Evolutionary conservation across 805 yeast species (phyloP), one percentile per base, ranked within the genome.

Genomic region (Helenozyma rhizophorensis): DNA sequence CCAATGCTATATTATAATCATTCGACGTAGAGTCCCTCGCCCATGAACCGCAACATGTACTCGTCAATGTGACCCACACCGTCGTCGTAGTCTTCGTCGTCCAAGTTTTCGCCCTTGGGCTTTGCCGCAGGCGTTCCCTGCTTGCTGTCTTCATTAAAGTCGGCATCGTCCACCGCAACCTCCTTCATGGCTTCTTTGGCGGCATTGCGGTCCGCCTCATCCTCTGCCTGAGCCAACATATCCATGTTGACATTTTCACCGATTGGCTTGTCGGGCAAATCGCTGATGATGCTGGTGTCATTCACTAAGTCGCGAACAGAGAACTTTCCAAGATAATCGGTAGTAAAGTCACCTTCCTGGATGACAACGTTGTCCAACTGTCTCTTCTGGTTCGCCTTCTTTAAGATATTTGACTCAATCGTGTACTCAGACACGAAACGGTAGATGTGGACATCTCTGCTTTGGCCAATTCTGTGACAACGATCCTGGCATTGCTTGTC

Each of bases 401-500:
- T 79, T 60, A 93, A 72, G 45, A 93, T 93, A 60, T 93, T 93
- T 16, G 95, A 85, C 59, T 93, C 99, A 40, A 93, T 93, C 3
- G 98, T 93, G 62, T 76, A 87, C 62, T 93, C 98, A 17, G 95
- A 84, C 16, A 93, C 97, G 59, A 93, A 83, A 40, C 99, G 70
- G 65, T 94, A 93, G 36, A 93, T 93, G 58, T 93, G 98, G 22
- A 93, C 99, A 55, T 93, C 98, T 51, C 98, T 73, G 12, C 95
- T 87, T 58, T 93, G 99, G 6, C 99, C 99, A 56, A 93, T 93
- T 68, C 99, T 82, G 58, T 93, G 99, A 62, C 97, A 93, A 58
- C 99, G 80, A 62, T 93, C 99, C 60, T 93, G 98, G 63, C 98
- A 93, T 61, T 93, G 99, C 54, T 88, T 87, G 58, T 93, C 99